Evolutionary conservation across 1,284 basidiomycete species (phyloP).

Genomic region (Pisolithus thermaeus): DNA sequence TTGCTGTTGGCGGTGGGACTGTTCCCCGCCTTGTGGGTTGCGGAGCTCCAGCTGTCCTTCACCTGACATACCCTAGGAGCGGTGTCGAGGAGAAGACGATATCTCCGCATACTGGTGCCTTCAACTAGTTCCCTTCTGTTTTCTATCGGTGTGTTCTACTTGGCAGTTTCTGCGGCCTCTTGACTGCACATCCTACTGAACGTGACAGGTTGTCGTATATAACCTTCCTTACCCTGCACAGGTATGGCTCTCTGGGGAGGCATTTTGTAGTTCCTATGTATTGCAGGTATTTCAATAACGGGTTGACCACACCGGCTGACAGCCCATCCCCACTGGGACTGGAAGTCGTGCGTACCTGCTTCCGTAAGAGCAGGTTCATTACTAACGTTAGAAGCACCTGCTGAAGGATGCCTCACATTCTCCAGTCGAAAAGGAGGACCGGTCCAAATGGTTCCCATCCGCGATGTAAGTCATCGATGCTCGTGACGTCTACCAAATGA

Average conservation of each 20-base stretch:
- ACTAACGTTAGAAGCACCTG: neutral
- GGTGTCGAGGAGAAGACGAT: constrained; percentile 21
- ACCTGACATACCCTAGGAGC: constrained; percentile 7
- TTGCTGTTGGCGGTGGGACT: constrained; percentile 17
- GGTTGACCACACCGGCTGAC: neutral
- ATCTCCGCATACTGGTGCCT: constrained; percentile 28
- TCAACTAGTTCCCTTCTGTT: neutral
- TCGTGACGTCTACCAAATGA: neutral
- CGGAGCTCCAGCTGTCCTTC: neutral
- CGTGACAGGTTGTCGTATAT: neutral
- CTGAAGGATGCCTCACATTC: neutral
- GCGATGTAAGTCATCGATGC: neutral
- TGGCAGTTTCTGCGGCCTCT: neutral
- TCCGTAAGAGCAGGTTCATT: neutral
- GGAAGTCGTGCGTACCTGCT: no score
- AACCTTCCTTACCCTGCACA: neutral
- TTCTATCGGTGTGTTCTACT: constrained; percentile 7
- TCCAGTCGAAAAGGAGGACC: neutral
- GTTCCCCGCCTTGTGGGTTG: constrained; percentile 23
- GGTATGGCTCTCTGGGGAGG: neutral
- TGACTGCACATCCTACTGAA: neutral
- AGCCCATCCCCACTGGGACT: constrained; percentile 17
- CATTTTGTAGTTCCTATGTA: neutral
- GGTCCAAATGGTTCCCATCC: neutral
- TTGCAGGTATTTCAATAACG: neutral